These are phyloP conservation scores for Vitis hybrid DNA, from an alignment of 177 flowering plant genomes.

Conservation along the genomic window DNA sequence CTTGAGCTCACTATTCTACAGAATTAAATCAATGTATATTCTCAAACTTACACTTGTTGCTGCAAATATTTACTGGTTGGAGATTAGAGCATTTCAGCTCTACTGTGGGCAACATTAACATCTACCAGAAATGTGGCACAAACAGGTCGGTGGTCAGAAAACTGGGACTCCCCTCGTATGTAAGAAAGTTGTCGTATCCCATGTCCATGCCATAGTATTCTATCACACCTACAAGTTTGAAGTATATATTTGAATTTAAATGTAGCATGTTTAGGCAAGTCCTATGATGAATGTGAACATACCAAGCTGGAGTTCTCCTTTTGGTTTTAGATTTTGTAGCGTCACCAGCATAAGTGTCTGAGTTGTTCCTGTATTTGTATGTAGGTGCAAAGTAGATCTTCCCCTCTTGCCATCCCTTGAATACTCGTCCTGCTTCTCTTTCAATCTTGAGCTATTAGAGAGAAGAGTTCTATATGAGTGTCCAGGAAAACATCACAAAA, in stretches of 20 bases:
- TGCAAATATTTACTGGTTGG: no score
- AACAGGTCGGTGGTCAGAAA: slow-evolving; percentile 83
- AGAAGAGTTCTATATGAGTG: not conserved
- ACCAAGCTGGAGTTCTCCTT: slow-evolving; percentile 89
- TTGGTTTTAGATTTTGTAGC: slow-evolving; percentile 47
- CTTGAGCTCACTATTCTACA: not conserved
- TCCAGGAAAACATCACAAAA: not conserved
- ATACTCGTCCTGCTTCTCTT: slow-evolving; percentile 74
- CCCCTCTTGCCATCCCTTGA: slow-evolving; percentile 80
- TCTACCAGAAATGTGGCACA: slow-evolving; percentile 58
- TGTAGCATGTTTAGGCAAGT: not conserved
- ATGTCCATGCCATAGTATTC: slow-evolving; percentile 72
- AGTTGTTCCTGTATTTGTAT: slow-evolving; percentile 70
- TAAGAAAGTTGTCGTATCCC: slow-evolving; percentile 66
- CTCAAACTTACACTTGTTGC: no score
- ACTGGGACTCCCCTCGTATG: slow-evolving; percentile 56
- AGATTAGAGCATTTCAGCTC: not conserved
- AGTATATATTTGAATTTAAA: not conserved
- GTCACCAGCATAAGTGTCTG: slow-evolving; percentile 69
- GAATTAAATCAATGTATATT: no score
- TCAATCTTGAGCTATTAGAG: slow-evolving; percentile 63
- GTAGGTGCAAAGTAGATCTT: slow-evolving; percentile 79
- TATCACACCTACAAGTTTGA: slow-evolving; percentile 61
- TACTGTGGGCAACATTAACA: slow-evolving; percentile 27
- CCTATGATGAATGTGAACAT: not conserved